Evolutionary conservation across 768 basidiomycete species (phyloP), one percentile per base, ranked within the genome.

Genomic region (Coprinopsis marcescibilis): DNA sequence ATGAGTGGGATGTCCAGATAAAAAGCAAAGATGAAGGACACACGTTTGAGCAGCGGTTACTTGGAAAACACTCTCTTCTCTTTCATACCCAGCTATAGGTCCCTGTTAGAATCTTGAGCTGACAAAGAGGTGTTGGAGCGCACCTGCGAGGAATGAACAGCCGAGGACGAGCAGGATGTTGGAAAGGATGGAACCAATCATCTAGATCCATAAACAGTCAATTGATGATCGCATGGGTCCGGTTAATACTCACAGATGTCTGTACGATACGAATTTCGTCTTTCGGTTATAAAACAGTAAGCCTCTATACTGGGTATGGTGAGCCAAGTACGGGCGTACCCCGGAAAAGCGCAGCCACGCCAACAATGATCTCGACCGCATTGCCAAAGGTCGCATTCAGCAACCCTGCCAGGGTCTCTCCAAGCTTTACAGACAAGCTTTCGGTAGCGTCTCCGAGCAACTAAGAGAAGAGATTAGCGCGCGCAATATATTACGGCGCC

Each of bases 151-250:
- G 72, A 94, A 94, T 12, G 89, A 90, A 64, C 86, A 90, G 5
- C 93, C 93, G 12, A 97, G 71, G 14, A 97, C 92, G 29, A 96
- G 73, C 7, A 96, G 76, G 30, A 94, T 70, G 64, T 96, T 96
- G 11, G 90, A 93, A 30, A 96, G 66, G 50, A 96, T 88, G 23
- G 89, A 92, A 15, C 92, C 93, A 36, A 96, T 76, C 77, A 95
- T 82, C 87, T 88, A 53, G 3, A 44, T 10, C 24, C 7, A 30
- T 45, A 43, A 20, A 45, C n/a, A 40, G 32, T 40, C 20, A 41
- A 34, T 17, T 40, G 13, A 30, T 34, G 14, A 20, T 11, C 24
- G n/a, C 2, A 15, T 17, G 13, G 6, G 32, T 15, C 25, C 13
- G 15, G 19, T n/a, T n/a, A 12, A 46, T 11, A 54, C 78, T 50